These are phyloP conservation scores for Fraxinus xanthoxyloides DNA, from an alignment of 305 asterid species.

Conservation along the genomic window DNA sequence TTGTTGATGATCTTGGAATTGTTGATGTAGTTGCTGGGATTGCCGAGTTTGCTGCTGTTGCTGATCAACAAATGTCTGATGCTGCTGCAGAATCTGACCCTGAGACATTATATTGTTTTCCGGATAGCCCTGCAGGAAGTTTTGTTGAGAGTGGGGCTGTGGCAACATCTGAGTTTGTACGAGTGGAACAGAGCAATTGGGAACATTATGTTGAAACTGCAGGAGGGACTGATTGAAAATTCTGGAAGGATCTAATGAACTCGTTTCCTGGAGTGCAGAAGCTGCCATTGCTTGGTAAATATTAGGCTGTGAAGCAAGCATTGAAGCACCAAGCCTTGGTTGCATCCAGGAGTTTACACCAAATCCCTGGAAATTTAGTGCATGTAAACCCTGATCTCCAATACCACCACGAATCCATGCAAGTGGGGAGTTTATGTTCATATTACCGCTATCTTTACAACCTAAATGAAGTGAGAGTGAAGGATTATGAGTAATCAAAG, in stretches of 20 bases:
- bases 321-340: slow-evolving; percentile 69
- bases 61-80: slow-evolving; percentile 40
- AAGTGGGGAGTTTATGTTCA: slow-evolving; percentile 60
- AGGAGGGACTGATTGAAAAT: slow-evolving; percentile 51
- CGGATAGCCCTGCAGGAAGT: slow-evolving; percentile 53
- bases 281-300: slow-evolving; percentile 77
- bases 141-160: slow-evolving; percentile 56
- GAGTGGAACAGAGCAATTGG: slow-evolving; percentile 49
- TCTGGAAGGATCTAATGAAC: slow-evolving; percentile 61
- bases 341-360: slow-evolving; percentile 77
- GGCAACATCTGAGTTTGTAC: slow-evolving; percentile 66
- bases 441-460: slow-evolving; percentile 49
- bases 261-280: slow-evolving; percentile 52
- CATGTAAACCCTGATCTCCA: slow-evolving; percentile 60
- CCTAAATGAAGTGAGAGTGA: slow-evolving; percentile 39
- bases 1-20: slow-evolving; percentile 50
- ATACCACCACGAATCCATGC: slow-evolving; percentile 76
- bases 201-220: slow-evolving; percentile 62
- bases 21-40: slow-evolving; percentile 40
- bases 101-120: slow-evolving; percentile 59
- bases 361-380: slow-evolving; percentile 64
- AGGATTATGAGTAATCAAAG: not conserved
- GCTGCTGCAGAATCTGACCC: slow-evolving; percentile 76
- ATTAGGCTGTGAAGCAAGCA: slow-evolving; percentile 71
- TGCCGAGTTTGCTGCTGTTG: slow-evolving; percentile 42